Conservation (phyloP, 2,329 filamentous ascomycete genomes). For the Penicillium hesseltinei region DNA sequence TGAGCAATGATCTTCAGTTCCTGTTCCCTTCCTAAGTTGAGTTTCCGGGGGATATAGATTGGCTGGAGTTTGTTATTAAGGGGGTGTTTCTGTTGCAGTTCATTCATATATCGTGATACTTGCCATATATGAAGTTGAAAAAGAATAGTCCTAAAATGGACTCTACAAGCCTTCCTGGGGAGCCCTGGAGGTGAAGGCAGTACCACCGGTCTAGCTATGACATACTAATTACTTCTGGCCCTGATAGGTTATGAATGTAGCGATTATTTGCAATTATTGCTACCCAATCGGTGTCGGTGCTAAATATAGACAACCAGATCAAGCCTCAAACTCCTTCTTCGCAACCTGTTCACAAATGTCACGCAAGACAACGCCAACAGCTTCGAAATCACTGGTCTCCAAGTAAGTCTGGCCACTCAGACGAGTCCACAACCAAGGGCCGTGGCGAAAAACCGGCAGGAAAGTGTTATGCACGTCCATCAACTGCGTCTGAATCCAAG, state of each 20-base stretch:
- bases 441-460: slow-evolving; percentile 62
- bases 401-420: slow-evolving; percentile 82
- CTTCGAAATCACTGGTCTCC: slow-evolving; percentile 75
- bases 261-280: background rate
- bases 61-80: background rate
- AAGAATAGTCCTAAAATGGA: background rate
- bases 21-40: background rate
- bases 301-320: background rate
- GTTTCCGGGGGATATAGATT: background rate
- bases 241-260: background rate
- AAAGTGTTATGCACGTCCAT: slow-evolving; percentile 68
- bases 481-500: slow-evolving; percentile 60
- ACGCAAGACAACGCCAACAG: slow-evolving; percentile 60
- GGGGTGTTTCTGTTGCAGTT: background rate
- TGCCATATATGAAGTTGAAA: background rate
- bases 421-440: slow-evolving; percentile 65
- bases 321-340: slow-evolving; percentile 38
- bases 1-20: background rate
- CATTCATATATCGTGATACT: background rate
- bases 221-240: background rate
- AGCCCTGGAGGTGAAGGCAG: background rate
- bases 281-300: background rate
- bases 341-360: slow-evolving; percentile 54
- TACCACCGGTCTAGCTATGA: background rate
- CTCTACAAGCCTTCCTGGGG: background rate